A percentile compares a stretch with the other conserved stretches of the same genome.
Evolutionary conservation across 805 yeast genomes (phyloP).

Genomic region (Kodamaea leandrae): DNA sequence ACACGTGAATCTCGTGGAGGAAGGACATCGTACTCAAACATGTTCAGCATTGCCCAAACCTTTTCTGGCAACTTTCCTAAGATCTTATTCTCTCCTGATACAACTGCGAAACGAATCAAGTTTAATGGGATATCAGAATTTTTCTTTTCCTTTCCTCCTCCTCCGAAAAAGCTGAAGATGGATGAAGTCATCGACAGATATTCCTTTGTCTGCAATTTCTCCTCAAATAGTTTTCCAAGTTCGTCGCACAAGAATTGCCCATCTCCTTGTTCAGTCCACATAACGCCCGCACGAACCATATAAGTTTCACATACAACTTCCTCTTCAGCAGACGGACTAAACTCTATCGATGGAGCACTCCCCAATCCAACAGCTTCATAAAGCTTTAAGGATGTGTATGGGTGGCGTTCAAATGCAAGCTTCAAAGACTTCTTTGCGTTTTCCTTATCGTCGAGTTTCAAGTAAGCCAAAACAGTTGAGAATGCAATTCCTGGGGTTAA

Average conservation of each 20-base stretch:
- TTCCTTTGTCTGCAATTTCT: not conserved
- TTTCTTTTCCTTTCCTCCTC: constrained; percentile 5
- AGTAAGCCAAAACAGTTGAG: constrained; percentile 63
- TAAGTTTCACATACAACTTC: constrained; percentile 45
- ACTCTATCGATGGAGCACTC: not conserved
- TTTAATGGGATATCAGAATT: constrained; percentile 51
- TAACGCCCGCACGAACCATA: constrained; percentile 48
- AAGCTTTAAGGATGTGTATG: constrained; percentile 53
- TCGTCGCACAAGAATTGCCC: constrained; percentile 48
- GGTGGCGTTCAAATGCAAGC: constrained; percentile 53
- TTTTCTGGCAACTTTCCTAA: constrained; percentile 66
- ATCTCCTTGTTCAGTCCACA: constrained; percentile 53
- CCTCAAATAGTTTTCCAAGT: constrained; percentile 20
- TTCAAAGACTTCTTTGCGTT: constrained; percentile 49
- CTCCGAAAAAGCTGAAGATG: constrained; percentile 15
- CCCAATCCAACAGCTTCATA: constrained; percentile 46
- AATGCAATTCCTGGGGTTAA: constrained; percentile 68
- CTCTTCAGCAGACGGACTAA: constrained; percentile 6
- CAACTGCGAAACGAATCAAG: constrained; percentile 61
- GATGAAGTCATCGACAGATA: constrained; percentile 10
- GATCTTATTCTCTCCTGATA: constrained; percentile 67
- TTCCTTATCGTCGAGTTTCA: constrained; percentile 37
- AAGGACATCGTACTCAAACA: constrained; percentile 67
- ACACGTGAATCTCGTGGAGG: constrained; percentile 50
- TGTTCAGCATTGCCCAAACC: constrained; percentile 60